A percentile compares a stretch with the other conserved stretches of the same genome.
Conservation (phyloP, 228 moss, liverwort and hornwort genomes). For the Sphagnum magellanicum region DNA sequence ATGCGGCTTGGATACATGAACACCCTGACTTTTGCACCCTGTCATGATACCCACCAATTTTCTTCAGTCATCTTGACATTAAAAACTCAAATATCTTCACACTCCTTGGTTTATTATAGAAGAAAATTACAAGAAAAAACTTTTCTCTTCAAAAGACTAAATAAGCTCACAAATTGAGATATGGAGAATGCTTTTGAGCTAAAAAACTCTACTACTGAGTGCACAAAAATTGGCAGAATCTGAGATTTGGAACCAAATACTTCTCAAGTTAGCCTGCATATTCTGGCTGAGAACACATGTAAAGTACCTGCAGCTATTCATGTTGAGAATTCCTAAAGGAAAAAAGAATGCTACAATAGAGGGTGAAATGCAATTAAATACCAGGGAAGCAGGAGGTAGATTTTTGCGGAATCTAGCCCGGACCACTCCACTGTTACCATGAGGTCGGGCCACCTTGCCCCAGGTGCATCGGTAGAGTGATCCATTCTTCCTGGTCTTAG, state of each 20-base stretch:
- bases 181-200: too few relatives aligned
- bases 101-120: too few relatives aligned
- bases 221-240: too few relatives aligned
- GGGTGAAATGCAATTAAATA: slow-evolving; percentile 9
- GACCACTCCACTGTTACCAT: slow-evolving; percentile 84
- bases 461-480: slow-evolving; percentile 71
- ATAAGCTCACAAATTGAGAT: neutral
- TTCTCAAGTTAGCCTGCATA: neutral
- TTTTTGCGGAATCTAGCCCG: slow-evolving; percentile 79
- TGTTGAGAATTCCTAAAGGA: neutral
- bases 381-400: slow-evolving; percentile 73
- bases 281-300: neutral
- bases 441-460: slow-evolving; percentile 77
- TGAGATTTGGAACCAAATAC: too few relatives aligned
- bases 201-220: too few relatives aligned
- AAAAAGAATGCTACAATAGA: neutral
- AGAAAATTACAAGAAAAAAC: neutral
- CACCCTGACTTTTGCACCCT: slow-evolving; percentile 88
- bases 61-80: too few relatives aligned
- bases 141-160: neutral
- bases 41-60: neutral
- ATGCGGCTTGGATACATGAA: slow-evolving; percentile 91
- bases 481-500: slow-evolving; percentile 81
- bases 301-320: neutral
- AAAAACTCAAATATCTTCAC: too few relatives aligned